Evolutionary conservation across 23 red algal species (phyloP).

Genomic region (Pyropia haitanensis): DNA sequence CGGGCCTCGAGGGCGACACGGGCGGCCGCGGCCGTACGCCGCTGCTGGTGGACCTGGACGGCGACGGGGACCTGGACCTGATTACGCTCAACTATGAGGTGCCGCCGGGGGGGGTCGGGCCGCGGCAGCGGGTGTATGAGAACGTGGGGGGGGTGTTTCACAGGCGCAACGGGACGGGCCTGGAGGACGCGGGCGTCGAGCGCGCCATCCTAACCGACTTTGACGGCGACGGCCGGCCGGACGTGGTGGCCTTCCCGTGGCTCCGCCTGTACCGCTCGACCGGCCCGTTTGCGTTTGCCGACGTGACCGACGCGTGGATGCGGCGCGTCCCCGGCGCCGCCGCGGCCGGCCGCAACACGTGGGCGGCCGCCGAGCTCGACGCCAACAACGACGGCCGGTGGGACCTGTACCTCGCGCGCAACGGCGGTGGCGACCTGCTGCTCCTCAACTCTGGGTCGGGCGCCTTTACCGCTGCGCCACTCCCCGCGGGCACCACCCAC

Average conservation of each 20-base stretch:
- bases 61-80: slow-evolving; percentile 1
- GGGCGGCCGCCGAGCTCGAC: slow-evolving; percentile 32
- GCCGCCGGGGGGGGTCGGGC: no score
- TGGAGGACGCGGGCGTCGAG: not conserved
- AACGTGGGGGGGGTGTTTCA: not conserved
- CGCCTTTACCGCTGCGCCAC: not conserved
- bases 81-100: not conserved
- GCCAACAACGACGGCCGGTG: slow-evolving; percentile 36
- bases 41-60: not conserved
- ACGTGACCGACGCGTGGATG: not conserved
- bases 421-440: not conserved
- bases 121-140: not conserved
- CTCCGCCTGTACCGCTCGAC: not conserved
- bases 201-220: not conserved
- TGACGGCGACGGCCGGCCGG: not conserved
- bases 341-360: not conserved
- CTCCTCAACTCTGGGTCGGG: slow-evolving; percentile 13
- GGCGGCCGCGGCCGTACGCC: not conserved
- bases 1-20: no score
- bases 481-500: not conserved
- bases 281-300: not conserved
- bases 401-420: slow-evolving; percentile 6
- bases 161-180: not conserved
- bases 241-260: not conserved
- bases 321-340: not conserved